Percentiles rank a stretch among this genome's conserved stretches.
These are phyloP conservation scores for Phytophthora fragariaefolia DNA, from an alignment of 352 stramenopile species.

Conservation along the genomic window DNA sequence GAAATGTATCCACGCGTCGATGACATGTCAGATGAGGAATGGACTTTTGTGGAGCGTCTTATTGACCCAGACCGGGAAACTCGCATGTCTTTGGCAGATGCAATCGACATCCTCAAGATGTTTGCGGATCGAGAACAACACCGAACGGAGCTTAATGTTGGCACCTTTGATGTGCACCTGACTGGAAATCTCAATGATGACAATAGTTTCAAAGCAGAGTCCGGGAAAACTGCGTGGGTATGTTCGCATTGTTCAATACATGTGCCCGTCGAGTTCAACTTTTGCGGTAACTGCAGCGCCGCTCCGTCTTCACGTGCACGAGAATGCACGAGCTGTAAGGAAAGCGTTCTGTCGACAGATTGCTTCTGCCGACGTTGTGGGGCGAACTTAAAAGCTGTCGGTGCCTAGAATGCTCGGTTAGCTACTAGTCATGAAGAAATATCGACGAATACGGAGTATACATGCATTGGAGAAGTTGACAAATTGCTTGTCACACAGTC, in stretches of 20 bases:
- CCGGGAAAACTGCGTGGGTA: background rate
- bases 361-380: background rate
- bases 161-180: background rate
- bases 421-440: background rate
- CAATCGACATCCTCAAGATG: constrained; percentile 4
- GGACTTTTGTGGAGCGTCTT: constrained; percentile 7
- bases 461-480: background rate
- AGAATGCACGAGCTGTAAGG: background rate
- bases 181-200: background rate
- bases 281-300: background rate
- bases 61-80: constrained; percentile 5
- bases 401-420: background rate
- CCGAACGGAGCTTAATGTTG: background rate
- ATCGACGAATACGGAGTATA: background rate
- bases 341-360: background rate
- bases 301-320: background rate
- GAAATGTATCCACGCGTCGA: constrained; percentile 8
- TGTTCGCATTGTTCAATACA: background rate
- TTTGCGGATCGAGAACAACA: constrained; percentile 13
- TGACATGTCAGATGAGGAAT: constrained; percentile 7
- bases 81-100: constrained; percentile 1
- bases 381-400: background rate
- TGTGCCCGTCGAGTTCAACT: constrained; percentile 5
- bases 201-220: background rate
- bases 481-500: no score